Base-by-base conservation (phyloP, 2,329 filamentous ascomycete species). In the Aspergillus persii region DNA sequence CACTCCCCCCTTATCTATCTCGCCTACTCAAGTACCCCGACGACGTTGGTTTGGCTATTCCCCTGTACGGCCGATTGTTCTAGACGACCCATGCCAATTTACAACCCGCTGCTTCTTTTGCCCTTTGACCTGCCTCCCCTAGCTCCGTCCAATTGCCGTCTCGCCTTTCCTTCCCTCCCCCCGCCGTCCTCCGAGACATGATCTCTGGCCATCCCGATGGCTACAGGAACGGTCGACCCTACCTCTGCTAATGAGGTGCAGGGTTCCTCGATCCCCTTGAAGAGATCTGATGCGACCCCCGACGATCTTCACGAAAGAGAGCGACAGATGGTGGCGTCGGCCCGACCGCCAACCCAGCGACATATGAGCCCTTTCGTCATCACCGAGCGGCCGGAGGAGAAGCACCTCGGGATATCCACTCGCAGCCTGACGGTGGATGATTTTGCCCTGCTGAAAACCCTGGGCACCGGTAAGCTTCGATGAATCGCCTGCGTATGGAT, bases 361-460 rank as follows among this genome's bases (percentile, higher is more conserved):
- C 66, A 68, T 3, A 55, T 67, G 59, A 76, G 71, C 57, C 74
- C 75, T 39, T 75, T 71, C 51, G 69, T 77, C 44, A 71, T 78
- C 60, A 70, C 72, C 51, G 69, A 75, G 54, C 71, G 72, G 54
- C 72, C 71, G 39, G 70, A 77, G 57, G 70, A 74, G 56, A 75
- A 75, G 57, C 69, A 72, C 36, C 64, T 77, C 31, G 72, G 72
- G n/a, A 65, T 76, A 23, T 75, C 77, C 9, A 73, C 74, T 18
- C 66, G 65, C 48, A 71, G 65, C 31, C 61, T 82, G 56, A 73
- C 68, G 26, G 61, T 81, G 39, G 68, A 69, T 50, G 79, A 82
- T 61, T 82, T 82, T 63, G 69, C 76, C 41, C 68, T 82, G 57
- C 65, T 82, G 54, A 79, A 79, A 63, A 82, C 80, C 7, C 70